Conservation (phyloP, 257 asterid species). For the Rhazya stricta region DNA sequence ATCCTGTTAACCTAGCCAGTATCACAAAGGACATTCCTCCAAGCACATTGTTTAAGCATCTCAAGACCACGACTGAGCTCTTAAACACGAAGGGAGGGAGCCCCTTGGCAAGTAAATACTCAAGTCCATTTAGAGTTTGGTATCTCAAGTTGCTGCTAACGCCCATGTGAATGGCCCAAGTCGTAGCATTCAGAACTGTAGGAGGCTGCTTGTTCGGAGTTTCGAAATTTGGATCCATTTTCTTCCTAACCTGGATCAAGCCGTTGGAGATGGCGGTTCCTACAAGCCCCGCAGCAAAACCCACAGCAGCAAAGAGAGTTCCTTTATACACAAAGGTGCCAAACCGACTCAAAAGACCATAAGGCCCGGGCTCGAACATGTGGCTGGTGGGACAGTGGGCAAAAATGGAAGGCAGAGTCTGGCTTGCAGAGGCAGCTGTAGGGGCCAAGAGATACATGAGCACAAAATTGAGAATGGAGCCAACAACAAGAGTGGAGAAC, state of each 20-base stretch:
- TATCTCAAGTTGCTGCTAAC: slow-evolving; percentile 75
- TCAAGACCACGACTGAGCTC: slow-evolving; percentile 59
- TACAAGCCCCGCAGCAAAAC: slow-evolving; percentile 76
- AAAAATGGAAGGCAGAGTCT: slow-evolving; percentile 58
- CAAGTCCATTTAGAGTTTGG: slow-evolving; percentile 76
- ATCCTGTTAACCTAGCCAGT: slow-evolving; percentile 83
- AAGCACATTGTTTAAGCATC: slow-evolving; percentile 76
- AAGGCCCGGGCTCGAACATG: slow-evolving; percentile 84
- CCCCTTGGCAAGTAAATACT: slow-evolving; percentile 63
- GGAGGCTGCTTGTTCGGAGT: slow-evolving; percentile 88
- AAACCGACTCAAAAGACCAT: slow-evolving; percentile 39
- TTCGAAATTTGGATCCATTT: slow-evolving; percentile 77
- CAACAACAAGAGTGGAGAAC: slow-evolving; percentile 81
- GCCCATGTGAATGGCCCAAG: slow-evolving; percentile 96
- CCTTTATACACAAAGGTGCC: slow-evolving; percentile 89
- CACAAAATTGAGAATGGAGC: slow-evolving; percentile 67
- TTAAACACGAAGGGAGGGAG: slow-evolving; percentile 58
- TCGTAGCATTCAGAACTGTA: slow-evolving; percentile 55
- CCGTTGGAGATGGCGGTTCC: slow-evolving; percentile 92
- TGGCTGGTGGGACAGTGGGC: slow-evolving; percentile 74
- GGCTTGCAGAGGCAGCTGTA: slow-evolving; percentile 41
- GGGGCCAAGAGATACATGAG: slow-evolving; percentile 92
- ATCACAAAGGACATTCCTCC: slow-evolving; percentile 86
- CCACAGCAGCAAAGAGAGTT: slow-evolving; percentile 64
- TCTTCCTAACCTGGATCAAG: slow-evolving; percentile 61